A percentile compares a stretch with the other conserved stretches of the same genome.
Conservation (phyloP, 2,329 filamentous ascomycete genomes). For the Stachybotrys elegans region DNA sequence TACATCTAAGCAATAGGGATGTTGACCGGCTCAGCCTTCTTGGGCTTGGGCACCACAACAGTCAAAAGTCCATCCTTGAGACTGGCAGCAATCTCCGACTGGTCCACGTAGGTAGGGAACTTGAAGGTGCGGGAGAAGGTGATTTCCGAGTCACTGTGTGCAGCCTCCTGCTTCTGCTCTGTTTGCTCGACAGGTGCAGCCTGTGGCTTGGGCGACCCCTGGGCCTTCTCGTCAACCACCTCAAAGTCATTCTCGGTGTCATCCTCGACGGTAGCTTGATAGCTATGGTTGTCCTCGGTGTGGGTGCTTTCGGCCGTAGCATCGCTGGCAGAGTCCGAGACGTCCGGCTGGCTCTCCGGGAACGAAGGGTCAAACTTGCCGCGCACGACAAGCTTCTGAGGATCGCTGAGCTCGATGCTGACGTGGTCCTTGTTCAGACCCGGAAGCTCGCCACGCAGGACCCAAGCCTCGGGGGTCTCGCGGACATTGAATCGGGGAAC, state of each 20-base stretch:
- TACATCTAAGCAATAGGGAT: too few species aligned
- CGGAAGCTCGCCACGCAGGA: background rate
- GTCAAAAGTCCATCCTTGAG: constrained; percentile 57
- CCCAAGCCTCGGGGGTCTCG: background rate
- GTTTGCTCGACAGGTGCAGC: background rate
- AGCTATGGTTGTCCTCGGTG: background rate
- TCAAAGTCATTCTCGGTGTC: background rate
- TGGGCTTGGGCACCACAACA: constrained; percentile 54
- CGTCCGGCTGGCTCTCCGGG: background rate
- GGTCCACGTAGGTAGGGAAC: constrained; percentile 54
- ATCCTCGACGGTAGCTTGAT: background rate
- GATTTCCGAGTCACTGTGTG: constrained; percentile 16
- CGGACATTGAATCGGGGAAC: background rate
- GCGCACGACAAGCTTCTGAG: background rate
- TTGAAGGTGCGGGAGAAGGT: constrained; percentile 57
- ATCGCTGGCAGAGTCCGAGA: background rate
- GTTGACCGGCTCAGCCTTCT: constrained; percentile 41
- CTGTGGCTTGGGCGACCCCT: background rate
- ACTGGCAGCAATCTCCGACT: constrained; percentile 47
- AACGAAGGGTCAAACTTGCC: background rate
- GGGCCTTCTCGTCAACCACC: background rate
- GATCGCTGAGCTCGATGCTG: background rate
- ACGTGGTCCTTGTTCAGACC: constrained; percentile 2
- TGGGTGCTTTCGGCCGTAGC: background rate
- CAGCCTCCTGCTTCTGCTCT: background rate